Conservation (phyloP, 371 early-diverging fungal species). For the Rhizopus arrhizus region DNA sequence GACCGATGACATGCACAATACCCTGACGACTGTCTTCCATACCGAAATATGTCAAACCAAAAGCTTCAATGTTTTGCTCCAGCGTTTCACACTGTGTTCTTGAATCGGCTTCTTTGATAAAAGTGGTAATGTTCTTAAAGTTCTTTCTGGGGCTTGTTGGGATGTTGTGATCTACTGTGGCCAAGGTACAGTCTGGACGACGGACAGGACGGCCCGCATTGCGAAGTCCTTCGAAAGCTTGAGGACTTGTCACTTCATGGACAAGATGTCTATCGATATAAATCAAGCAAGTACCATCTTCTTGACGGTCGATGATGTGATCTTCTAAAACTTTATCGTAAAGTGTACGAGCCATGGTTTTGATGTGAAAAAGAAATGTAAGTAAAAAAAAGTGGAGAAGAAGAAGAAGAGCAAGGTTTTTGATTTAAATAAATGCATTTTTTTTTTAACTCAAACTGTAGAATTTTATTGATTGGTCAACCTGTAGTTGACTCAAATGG, state of each 20-base stretch:
- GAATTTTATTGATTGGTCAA: neutral
- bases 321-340: constrained; percentile 57
- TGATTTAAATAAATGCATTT: no score
- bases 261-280: constrained; percentile 75
- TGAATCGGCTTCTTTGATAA: constrained; percentile 67
- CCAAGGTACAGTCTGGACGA: constrained; percentile 67
- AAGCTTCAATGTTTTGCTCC: constrained; percentile 65
- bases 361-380: neutral
- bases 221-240: constrained; percentile 71
- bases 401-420: neutral
- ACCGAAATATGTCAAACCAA: constrained; percentile 70
- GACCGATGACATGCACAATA: constrained; percentile 75
- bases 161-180: constrained; percentile 77
- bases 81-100: constrained; percentile 66
- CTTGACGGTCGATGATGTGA: constrained; percentile 49
- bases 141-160: constrained; percentile 60
- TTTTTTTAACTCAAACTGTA: neutral
- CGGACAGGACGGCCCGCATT: constrained; percentile 62
- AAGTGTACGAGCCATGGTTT: constrained; percentile 52
- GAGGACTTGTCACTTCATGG: constrained; percentile 72
- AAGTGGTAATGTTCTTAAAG: constrained; percentile 59
- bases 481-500: neutral
- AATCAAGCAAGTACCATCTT: constrained; percentile 66
- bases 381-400: neutral
- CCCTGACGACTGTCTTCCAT: constrained; percentile 70